A percentile compares a stretch with the other conserved stretches of the same genome.
Evolutionary conservation across 768 basidiomycete genomes (phyloP).

Genomic region (Trametes meyenii): DNA sequence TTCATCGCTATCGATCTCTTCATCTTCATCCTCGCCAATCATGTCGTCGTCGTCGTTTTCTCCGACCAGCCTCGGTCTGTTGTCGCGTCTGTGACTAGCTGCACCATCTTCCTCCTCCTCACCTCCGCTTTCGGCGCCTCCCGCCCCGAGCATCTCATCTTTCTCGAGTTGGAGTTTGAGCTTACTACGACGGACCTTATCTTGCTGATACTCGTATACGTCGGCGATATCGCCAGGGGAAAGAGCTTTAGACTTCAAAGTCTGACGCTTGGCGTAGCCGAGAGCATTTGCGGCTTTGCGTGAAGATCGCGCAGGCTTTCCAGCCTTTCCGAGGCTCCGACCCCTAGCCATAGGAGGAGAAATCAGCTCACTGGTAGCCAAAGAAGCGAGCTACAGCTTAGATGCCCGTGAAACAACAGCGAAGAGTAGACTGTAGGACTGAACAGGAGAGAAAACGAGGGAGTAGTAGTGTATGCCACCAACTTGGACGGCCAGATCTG

Average conservation of each 20-base stretch:
- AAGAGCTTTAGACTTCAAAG: slow-evolving; percentile 43
- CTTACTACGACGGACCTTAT: slow-evolving; percentile 52
- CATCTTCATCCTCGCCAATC: slow-evolving; percentile 64
- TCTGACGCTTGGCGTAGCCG: slow-evolving; percentile 56
- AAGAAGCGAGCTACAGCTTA: too few species aligned
- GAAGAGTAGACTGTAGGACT: not conserved
- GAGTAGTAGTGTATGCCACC: not conserved
- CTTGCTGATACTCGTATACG: slow-evolving; percentile 66
- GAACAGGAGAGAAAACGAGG: not conserved
- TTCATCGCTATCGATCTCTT: slow-evolving; percentile 83
- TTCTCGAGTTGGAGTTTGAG: slow-evolving; percentile 57
- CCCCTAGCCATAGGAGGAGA: not conserved
- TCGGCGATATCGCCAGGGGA: slow-evolving; percentile 43
- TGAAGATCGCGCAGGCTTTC: not conserved
- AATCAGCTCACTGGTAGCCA: too few species aligned
- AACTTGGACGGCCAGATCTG: not conserved
- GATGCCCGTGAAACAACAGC: too few species aligned
- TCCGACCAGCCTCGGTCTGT: slow-evolving; percentile 53
- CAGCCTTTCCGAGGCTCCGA: not conserved
- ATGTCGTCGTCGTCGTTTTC: slow-evolving; percentile 69
- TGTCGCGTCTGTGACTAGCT: slow-evolving; percentile 35
- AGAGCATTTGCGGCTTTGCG: slow-evolving; percentile 40
- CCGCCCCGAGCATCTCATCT: slow-evolving; percentile 47
- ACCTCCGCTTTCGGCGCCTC: slow-evolving; percentile 41
- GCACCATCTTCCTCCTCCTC: slow-evolving; percentile 39